These are phyloP conservation scores for Annulohypoxylon maeteangense DNA, from an alignment of 495 filamentous ascomycete species.

Conservation along the genomic window DNA sequence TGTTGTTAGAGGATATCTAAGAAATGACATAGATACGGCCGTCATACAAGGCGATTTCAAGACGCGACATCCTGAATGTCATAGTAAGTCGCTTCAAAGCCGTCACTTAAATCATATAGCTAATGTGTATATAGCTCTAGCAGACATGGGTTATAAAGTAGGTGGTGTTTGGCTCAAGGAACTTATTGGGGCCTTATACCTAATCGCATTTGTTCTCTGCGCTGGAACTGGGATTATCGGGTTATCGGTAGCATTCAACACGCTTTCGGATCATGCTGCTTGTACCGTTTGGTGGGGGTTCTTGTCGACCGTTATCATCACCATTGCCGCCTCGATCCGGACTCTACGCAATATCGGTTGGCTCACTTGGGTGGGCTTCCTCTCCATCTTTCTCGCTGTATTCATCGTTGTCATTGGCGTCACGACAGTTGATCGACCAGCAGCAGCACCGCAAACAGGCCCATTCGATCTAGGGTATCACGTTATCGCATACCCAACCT, in stretches of 20 bases:
- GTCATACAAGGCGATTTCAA: conserved; percentile 52
- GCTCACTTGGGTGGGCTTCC: conserved; percentile 60
- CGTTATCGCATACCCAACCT: conserved; percentile 36
- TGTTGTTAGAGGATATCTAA: background rate
- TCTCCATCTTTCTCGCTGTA: conserved; percentile 57
- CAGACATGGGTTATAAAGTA: conserved; percentile 53
- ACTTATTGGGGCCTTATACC: conserved; percentile 58
- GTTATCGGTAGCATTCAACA: conserved; percentile 62
- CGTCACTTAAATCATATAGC: background rate
- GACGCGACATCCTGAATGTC: conserved; percentile 53
- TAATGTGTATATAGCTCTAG: conserved; percentile 22
- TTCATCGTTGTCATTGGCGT: conserved; percentile 63
- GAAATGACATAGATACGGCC: conserved; percentile 27
- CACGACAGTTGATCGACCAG: conserved; percentile 54
- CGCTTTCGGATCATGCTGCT: conserved; percentile 57
- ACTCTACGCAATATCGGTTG: conserved; percentile 59
- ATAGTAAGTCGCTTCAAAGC: conserved; percentile 25
- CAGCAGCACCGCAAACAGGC: conserved; percentile 42
- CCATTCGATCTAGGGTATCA: conserved; percentile 41
- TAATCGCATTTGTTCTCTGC: conserved; percentile 59
- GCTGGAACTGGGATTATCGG: conserved; percentile 61
- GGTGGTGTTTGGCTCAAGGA: conserved; percentile 47
- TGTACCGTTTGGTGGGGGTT: conserved; percentile 61
- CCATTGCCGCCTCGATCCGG: conserved; percentile 44
- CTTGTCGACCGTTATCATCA: conserved; percentile 47